phyloP scores from a whole-genome alignment of 1,284 basidiomycete genomes.

The Cutaneotrichosporon cutaneum region DNA sequence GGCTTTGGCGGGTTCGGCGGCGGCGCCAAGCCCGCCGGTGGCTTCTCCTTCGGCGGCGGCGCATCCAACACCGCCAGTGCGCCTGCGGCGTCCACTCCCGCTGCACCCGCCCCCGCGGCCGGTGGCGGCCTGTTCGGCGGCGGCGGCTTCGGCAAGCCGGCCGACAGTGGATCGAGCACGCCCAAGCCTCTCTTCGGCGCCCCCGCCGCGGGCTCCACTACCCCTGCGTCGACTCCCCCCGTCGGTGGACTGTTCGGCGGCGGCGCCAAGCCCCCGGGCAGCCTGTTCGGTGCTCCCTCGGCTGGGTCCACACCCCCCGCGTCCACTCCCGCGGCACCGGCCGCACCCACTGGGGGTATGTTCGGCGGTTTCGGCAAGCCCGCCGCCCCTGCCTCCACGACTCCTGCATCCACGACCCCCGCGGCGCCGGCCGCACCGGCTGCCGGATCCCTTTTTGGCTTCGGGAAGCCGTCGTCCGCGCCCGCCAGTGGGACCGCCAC shows the following conservation, averaged over 20 bases:
- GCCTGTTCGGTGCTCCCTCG: conserved; percentile 32
- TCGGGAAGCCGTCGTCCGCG: conserved; percentile 6
- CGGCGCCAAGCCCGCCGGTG: conserved; percentile 15
- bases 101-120: no score
- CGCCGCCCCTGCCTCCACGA: conserved; percentile 34
- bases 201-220: conserved; percentile 36
- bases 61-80: conserved; percentile 16
- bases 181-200: conserved; percentile 45
- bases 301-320: conserved; percentile 15
- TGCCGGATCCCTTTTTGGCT: neutral
- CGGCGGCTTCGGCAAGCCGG: conserved; percentile 18
- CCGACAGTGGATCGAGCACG: conserved; percentile 34
- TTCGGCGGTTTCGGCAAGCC: conserved; percentile 34
- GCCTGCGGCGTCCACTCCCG: conserved; percentile 11
- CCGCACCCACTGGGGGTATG: neutral
- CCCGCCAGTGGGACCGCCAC: neutral
- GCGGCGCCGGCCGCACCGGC: conserved; percentile 15
- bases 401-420: conserved; percentile 39
- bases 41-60: conserved; percentile 26
- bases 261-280: conserved; percentile 16
- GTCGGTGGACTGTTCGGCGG: conserved; percentile 21
- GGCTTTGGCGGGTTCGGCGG: conserved; percentile 25
- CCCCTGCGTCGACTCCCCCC: conserved; percentile 40
- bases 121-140: conserved; percentile 1
- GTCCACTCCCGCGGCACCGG: conserved; percentile 17